Evolutionary conservation across 1,139 yeast genomes (phyloP).

Genomic region (Blastobotrys ciferrii): DNA sequence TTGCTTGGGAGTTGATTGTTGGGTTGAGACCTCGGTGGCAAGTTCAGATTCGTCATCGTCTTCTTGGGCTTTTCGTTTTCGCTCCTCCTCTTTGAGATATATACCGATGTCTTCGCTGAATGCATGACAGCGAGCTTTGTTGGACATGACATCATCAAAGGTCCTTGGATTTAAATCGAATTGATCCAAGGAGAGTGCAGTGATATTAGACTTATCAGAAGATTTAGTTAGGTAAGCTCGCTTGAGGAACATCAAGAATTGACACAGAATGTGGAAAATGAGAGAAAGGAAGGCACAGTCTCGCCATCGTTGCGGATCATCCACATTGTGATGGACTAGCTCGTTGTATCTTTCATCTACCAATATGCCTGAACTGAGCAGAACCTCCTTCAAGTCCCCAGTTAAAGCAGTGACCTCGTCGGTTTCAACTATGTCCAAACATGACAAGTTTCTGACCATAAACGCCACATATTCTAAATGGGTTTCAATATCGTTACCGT

Average conservation of each 20-base stretch:
- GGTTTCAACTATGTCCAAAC: slow-evolving; percentile 7
- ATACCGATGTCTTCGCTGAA: slow-evolving; percentile 4
- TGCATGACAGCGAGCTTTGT: not conserved
- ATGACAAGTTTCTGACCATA: slow-evolving; percentile 8
- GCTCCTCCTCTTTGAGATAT: not conserved
- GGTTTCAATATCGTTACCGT: not conserved
- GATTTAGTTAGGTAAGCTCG: not conserved
- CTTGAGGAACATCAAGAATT: not conserved
- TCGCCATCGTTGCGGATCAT: not conserved
- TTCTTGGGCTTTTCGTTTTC: slow-evolving; percentile 5
- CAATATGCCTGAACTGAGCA: slow-evolving; percentile 9
- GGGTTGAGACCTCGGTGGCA: not conserved
- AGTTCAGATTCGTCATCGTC: not conserved
- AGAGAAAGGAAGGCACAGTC: not conserved
- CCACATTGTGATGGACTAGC: not conserved
- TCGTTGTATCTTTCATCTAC: slow-evolving; percentile 13
- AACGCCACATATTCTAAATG: slow-evolving; percentile 12
- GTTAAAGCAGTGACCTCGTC: slow-evolving; percentile 11
- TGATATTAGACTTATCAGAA: not conserved
- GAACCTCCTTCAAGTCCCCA: slow-evolving; percentile 10
- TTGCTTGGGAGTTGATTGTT: not conserved
- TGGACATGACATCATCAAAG: not conserved
- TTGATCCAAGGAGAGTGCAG: not conserved
- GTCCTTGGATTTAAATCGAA: not conserved
- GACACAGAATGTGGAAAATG: slow-evolving; percentile 5